phyloP scores from a whole-genome alignment of 2,329 filamentous ascomycete genomes.

The Scedosporium minutisporum region DNA sequence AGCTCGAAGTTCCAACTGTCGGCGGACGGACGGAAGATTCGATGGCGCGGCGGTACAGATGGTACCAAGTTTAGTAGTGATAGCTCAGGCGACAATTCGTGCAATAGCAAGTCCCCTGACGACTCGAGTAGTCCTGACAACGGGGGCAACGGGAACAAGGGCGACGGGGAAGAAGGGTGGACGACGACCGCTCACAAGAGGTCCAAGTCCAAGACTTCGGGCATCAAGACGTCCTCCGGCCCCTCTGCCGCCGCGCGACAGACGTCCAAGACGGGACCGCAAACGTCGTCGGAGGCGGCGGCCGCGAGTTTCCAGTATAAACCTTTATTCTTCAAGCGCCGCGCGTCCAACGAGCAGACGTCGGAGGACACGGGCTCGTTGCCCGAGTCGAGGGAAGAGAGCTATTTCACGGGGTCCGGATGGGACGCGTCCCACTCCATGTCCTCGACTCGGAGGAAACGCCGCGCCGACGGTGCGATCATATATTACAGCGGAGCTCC shows the following conservation, averaged over 20 bases:
- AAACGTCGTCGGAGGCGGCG: conserved; percentile 29
- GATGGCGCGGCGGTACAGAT: conserved; percentile 64
- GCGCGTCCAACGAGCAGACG: conserved; percentile 34
- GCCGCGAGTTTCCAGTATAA: conserved; percentile 52
- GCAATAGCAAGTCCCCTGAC: conserved; percentile 39
- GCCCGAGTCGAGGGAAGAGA: conserved; percentile 35
- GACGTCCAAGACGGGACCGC: neutral
- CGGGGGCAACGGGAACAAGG: conserved; percentile 14
- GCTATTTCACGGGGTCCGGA: conserved; percentile 36
- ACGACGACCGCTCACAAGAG: neutral
- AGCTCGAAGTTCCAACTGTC: conserved; percentile 72
- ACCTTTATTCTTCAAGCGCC: conserved; percentile 47
- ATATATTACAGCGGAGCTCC: conserved; percentile 75
- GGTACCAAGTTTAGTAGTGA: conserved; percentile 59
- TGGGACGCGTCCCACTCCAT: conserved; percentile 39
- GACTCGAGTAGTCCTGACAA: conserved; percentile 28
- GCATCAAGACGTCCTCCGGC: neutral
- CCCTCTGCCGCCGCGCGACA: neutral
- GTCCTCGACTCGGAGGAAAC: conserved; percentile 39
- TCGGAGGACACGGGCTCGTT: conserved; percentile 44
- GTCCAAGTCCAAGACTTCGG: neutral
- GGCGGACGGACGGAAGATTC: conserved; percentile 65
- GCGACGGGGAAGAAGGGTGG: neutral
- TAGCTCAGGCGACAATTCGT: conserved; percentile 40
- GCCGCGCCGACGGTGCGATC: conserved; percentile 60